Conservation (phyloP, 768 basidiomycete species). For the Hygrocybe punicea region DNA sequence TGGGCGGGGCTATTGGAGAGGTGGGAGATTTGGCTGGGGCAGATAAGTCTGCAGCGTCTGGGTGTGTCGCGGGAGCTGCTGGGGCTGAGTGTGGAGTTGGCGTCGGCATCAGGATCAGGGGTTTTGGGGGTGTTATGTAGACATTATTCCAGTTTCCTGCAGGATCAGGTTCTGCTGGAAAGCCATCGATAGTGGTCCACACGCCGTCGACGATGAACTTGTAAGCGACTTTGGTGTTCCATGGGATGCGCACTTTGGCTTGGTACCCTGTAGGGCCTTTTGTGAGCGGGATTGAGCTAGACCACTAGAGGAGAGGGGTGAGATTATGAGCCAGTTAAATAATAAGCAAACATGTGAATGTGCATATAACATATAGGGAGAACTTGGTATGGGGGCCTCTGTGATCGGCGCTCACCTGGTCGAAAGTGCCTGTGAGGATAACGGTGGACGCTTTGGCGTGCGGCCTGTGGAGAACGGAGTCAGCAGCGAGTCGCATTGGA, state of each 20-base stretch:
- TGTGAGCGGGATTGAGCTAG: conserved; percentile 51
- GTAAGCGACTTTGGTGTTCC: conserved; percentile 61
- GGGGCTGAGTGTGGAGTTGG: neutral
- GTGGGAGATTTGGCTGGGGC: neutral
- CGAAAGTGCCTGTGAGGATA: conserved; percentile 74
- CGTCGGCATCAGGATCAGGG: conserved; percentile 13
- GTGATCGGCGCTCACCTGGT: conserved; percentile 50
- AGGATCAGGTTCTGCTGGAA: conserved; percentile 58
- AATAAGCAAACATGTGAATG: no score
- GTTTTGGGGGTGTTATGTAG: conserved; percentile 50
- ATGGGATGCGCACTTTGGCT: conserved; percentile 53
- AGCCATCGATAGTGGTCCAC: conserved; percentile 55
- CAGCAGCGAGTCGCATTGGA: conserved; percentile 5
- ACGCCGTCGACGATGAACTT: conserved; percentile 78
- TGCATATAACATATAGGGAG: no score
- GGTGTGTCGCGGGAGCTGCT: neutral
- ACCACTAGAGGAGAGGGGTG: conserved; percentile 46
- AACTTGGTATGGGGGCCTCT: neutral
- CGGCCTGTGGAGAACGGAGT: conserved; percentile 49
- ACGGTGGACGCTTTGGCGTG: conserved; percentile 52
- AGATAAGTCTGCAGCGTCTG: neutral
- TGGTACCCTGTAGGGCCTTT: conserved; percentile 56
- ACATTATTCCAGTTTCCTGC: conserved; percentile 72
- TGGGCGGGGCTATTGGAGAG: no score
- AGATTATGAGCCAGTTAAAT: neutral